Evolutionary conservation across 129 eudicot species (phyloP).

Genomic region (Kitagawia praeruptora): DNA sequence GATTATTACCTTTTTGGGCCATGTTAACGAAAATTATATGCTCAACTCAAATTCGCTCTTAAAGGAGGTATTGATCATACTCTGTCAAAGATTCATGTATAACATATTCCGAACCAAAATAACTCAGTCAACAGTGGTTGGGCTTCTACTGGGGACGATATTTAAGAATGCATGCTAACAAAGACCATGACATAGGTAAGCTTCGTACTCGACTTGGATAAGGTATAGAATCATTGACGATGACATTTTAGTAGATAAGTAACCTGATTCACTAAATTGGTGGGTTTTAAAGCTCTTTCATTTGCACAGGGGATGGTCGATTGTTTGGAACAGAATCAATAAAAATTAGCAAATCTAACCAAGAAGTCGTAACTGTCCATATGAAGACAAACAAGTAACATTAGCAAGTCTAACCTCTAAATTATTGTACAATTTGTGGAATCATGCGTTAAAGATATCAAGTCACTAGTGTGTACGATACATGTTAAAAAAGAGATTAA

Average conservation of each 20-base stretch:
- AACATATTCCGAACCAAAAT: constrained; percentile 55
- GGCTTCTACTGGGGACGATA: constrained; percentile 48
- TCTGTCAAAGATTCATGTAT: constrained; percentile 51
- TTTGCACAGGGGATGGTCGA: no score
- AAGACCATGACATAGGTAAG: constrained; percentile 14
- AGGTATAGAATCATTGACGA: no score
- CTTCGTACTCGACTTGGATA: constrained; percentile 55
- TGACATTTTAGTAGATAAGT: no score
- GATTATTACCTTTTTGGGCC: neutral
- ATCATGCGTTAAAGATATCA: neutral
- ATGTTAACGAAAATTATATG: constrained; percentile 9
- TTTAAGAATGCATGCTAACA: constrained; percentile 27
- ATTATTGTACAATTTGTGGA: neutral
- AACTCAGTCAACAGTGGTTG: constrained; percentile 35
- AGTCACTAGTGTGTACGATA: neutral
- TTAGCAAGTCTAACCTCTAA: no score
- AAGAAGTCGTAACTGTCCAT: neutral
- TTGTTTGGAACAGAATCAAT: no score
- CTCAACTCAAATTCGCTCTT: constrained; percentile 32
- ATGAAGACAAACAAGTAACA: neutral
- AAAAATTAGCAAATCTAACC: no score
- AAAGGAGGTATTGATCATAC: constrained; percentile 40
- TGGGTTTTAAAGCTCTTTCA: no score
- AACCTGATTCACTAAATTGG: no score
- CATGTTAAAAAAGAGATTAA: neutral